Percentiles rank a stretch among this genome's conserved stretches.
phyloP scores from a whole-genome alignment of 176 grass and related monocot genomes.

The Aegilops bicornis region DNA sequence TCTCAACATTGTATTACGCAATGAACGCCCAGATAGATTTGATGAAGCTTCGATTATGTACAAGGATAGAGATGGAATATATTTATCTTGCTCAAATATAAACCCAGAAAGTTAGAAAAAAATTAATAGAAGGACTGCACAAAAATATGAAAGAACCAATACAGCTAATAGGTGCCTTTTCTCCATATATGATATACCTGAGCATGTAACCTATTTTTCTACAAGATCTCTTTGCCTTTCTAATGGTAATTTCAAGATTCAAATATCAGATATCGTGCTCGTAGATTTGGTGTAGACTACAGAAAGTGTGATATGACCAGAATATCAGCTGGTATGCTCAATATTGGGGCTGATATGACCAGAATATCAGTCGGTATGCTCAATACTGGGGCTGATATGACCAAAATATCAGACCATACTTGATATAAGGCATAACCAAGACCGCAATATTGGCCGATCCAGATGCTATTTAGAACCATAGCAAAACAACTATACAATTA shows the following conservation, averaged over 20 bases:
- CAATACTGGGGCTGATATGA: no score
- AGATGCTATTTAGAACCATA: no score
- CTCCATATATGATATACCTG: no score
- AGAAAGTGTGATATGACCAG: no score
- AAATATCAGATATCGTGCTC: no score
- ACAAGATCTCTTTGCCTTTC: background rate
- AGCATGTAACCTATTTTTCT: background rate
- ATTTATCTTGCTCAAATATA: constrained; percentile 72
- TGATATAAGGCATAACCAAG: background rate
- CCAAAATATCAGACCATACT: no score
- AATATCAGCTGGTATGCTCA: no score
- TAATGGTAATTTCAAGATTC: background rate
- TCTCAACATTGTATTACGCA: constrained; percentile 76
- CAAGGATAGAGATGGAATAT: constrained; percentile 49
- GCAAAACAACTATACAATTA: no score
- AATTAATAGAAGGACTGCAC: background rate
- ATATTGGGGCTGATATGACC: no score
- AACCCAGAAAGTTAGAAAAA: constrained; percentile 20
- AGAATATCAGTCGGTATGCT: no score
- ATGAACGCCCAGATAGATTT: constrained; percentile 69
- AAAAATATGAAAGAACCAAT: constrained; percentile 31
- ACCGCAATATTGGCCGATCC: no score
- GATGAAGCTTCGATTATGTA: constrained; percentile 75
- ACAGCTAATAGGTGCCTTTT: background rate
- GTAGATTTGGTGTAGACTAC: no score